Conservation (phyloP, 2,329 filamentous ascomycete species). For the Mycosphaerella sp. region DNA sequence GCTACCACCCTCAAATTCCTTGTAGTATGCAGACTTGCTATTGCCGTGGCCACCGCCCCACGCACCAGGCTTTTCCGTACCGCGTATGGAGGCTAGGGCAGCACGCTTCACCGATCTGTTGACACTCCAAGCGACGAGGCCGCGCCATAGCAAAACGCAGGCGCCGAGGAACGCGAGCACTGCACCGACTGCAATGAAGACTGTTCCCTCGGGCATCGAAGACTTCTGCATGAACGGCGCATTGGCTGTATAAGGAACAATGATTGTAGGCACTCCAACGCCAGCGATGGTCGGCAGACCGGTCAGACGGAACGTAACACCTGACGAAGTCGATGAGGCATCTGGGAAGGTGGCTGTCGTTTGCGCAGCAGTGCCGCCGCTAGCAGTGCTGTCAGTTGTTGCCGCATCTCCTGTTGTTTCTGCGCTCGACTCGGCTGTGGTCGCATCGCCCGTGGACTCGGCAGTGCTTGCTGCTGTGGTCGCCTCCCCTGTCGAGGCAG, state of each 20-base stretch:
- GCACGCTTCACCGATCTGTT: constrained; percentile 86
- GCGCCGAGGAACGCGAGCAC: constrained; percentile 76
- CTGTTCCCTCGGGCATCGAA: constrained; percentile 78
- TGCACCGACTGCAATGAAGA: constrained; percentile 92
- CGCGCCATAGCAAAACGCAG: constrained; percentile 81
- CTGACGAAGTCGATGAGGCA: constrained; percentile 24
- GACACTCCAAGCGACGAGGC: constrained; percentile 79
- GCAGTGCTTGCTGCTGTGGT: constrained; percentile 14
- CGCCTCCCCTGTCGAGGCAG: constrained; percentile 11
- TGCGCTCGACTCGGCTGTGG: constrained; percentile 23
- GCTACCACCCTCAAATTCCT: constrained; percentile 45
- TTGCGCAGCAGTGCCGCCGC: constrained; percentile 17
- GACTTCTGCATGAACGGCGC: constrained; percentile 92
- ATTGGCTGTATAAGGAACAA: constrained; percentile 73
- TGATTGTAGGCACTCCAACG: constrained; percentile 59
- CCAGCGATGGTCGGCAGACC: constrained; percentile 52
- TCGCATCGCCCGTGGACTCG: constrained; percentile 17
- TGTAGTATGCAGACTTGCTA: constrained; percentile 32
- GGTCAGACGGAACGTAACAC: constrained; percentile 31
- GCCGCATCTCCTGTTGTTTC: constrained; percentile 22
- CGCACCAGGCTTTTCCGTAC: constrained; percentile 31
- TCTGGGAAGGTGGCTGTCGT: constrained; percentile 11
- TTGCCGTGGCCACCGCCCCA: constrained; percentile 28
- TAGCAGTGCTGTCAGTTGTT: constrained; percentile 21
- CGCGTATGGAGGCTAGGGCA: constrained; percentile 62